phyloP scores from a whole-genome alignment of 805 yeast genomes.

The Lipomyces kockii region DNA sequence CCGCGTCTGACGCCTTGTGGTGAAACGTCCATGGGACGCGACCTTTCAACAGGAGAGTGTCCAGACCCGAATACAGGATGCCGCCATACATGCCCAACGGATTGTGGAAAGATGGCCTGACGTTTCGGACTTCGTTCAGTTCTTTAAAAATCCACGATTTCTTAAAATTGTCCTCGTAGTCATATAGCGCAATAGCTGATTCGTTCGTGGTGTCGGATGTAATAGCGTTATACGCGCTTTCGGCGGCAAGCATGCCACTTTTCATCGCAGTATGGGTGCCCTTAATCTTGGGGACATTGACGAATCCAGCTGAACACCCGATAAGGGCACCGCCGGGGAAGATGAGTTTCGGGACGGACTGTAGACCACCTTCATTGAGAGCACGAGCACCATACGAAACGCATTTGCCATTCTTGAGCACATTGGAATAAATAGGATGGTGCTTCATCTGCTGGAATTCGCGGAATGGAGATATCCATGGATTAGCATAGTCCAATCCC shows the following conservation, averaged over 20 bases:
- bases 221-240: slow-evolving; percentile 64
- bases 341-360: slow-evolving; percentile 83
- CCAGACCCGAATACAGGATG: slow-evolving; percentile 78
- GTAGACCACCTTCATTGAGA: slow-evolving; percentile 94
- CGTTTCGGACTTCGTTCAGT: slow-evolving; percentile 80
- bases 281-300: slow-evolving; percentile 96
- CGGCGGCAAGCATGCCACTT: slow-evolving; percentile 94
- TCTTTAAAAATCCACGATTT: slow-evolving; percentile 88
- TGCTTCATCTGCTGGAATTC: slow-evolving; percentile 87
- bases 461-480: slow-evolving; percentile 92
- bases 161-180: slow-evolving; percentile 68
- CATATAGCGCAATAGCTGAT: slow-evolving; percentile 49
- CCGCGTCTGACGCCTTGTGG: slow-evolving; percentile 72
- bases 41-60: slow-evolving; percentile 79
- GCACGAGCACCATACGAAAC: slow-evolving; percentile 95
- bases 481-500: slow-evolving; percentile 93
- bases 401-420: slow-evolving; percentile 87
- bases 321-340: slow-evolving; percentile 97
- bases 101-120: slow-evolving; percentile 86
- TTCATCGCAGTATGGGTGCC: slow-evolving; percentile 99
- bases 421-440: slow-evolving; percentile 79
- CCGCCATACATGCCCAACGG: slow-evolving; percentile 84
- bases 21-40: slow-evolving; percentile 85
- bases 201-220: slow-evolving; percentile 43
- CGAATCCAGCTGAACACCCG: slow-evolving; percentile 95